These are phyloP conservation scores for Coemansia sp. DNA, from an alignment of 192 early-diverging fungal species.

Conservation along the genomic window DNA sequence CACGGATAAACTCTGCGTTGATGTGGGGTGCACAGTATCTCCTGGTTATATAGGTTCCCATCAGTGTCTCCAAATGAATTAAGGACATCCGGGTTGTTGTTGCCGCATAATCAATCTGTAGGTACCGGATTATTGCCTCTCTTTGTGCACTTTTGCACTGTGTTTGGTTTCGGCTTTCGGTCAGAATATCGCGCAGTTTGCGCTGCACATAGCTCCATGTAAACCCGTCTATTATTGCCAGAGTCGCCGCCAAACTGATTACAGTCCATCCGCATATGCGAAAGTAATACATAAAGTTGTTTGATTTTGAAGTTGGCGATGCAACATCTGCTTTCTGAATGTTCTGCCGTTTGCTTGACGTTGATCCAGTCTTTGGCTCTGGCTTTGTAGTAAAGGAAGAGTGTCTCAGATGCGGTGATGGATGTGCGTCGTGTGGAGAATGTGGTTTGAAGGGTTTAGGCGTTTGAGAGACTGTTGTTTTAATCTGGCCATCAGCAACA, in stretches of 20 bases:
- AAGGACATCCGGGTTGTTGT: background rate
- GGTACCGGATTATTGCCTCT: background rate
- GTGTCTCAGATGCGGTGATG: too few species aligned
- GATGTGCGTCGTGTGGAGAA: background rate
- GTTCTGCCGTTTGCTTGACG: background rate
- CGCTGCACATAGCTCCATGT: background rate
- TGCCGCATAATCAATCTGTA: constrained; percentile 3
- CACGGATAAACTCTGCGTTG: constrained; percentile 12
- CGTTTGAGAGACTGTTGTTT: background rate
- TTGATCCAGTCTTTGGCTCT: background rate
- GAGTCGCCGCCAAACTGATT: background rate
- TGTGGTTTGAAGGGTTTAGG: background rate
- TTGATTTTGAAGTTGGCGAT: background rate
- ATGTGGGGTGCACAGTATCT: constrained; percentile 13
- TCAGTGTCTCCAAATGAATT: background rate
- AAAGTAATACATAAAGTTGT: constrained; percentile 13
- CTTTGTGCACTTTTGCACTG: background rate
- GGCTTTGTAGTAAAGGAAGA: too few species aligned
- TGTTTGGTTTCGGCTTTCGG: background rate
- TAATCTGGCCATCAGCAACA: constrained; percentile 5
- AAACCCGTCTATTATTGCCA: background rate
- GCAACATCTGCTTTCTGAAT: too few species aligned
- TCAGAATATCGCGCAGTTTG: background rate
- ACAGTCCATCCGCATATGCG: constrained; percentile 8
- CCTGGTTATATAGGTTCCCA: background rate